These are phyloP conservation scores for Coprinopsis sp. DNA, from an alignment of 768 basidiomycete genomes.

Conservation along the genomic window DNA sequence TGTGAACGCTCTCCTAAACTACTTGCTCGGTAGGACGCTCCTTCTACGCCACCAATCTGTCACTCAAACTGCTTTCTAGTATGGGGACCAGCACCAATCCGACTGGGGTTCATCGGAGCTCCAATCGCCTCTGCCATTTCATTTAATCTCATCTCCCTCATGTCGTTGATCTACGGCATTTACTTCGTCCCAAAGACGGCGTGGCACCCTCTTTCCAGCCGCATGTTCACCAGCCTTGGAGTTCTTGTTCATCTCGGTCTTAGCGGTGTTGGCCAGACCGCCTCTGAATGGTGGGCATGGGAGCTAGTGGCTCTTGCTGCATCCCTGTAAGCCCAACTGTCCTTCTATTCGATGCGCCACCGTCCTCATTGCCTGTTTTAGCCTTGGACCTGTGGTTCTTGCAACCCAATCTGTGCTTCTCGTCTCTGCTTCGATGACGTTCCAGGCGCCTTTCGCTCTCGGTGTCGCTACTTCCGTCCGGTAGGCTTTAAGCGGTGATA, in stretches of 20 bases:
- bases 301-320: slow-evolving; percentile 68
- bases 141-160: slow-evolving; percentile 74
- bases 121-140: slow-evolving; percentile 86
- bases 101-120: slow-evolving; percentile 88
- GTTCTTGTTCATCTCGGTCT: slow-evolving; percentile 71
- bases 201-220: slow-evolving; percentile 70
- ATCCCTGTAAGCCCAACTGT: slow-evolving; percentile 35
- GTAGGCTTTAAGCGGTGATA: slow-evolving; percentile 41
- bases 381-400: slow-evolving; percentile 73
- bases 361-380: slow-evolving; percentile 19
- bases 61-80: slow-evolving; percentile 33
- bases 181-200: slow-evolving; percentile 64
- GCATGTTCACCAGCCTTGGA: slow-evolving; percentile 64
- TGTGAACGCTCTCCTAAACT: slow-evolving; percentile 79
- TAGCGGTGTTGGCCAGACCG: slow-evolving; percentile 81
- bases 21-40: slow-evolving; percentile 61
- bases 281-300: slow-evolving; percentile 98
- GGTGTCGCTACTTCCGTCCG: slow-evolving; percentile 83
- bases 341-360: background rate
- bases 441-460: slow-evolving; percentile 80
- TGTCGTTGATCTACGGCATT: slow-evolving; percentile 60
- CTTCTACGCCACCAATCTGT: background rate
- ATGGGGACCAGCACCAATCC: slow-evolving; percentile 76
- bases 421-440: slow-evolving; percentile 69
- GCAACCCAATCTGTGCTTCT: slow-evolving; percentile 88